Evolutionary conservation across 306 rosid genomes (phyloP).

Genomic region (Medicago truncatula): MtrunA17r5.0-ANR NC_053049.1:1277501-1278000

Average conservation of each 20-base stretch:
- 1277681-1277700: background rate
- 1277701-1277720: too few relatives aligned
- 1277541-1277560: constrained; percentile 55
- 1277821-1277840: constrained; percentile 61
- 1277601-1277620: background rate
- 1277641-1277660: background rate
- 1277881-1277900: constrained; percentile 74
- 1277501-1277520: constrained; percentile 65
- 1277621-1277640: background rate
- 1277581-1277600: constrained; percentile 28
- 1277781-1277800: constrained; percentile 70
- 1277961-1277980: background rate
- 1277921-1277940: constrained; percentile 56
- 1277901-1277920: constrained; percentile 77
- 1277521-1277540: constrained; percentile 60
- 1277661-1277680: too few relatives aligned
- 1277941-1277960: background rate
- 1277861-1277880: constrained; percentile 81
- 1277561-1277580: constrained; percentile 11
- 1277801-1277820: constrained; percentile 72
- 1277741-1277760: too few relatives aligned
- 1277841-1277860: constrained; percentile 75
- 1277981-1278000: background rate
- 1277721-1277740: too few relatives aligned
- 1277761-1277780: background rate